phyloP scores from a whole-genome alignment of 345 rosid genomes.

The Eucalyptus marginata region DNA sequence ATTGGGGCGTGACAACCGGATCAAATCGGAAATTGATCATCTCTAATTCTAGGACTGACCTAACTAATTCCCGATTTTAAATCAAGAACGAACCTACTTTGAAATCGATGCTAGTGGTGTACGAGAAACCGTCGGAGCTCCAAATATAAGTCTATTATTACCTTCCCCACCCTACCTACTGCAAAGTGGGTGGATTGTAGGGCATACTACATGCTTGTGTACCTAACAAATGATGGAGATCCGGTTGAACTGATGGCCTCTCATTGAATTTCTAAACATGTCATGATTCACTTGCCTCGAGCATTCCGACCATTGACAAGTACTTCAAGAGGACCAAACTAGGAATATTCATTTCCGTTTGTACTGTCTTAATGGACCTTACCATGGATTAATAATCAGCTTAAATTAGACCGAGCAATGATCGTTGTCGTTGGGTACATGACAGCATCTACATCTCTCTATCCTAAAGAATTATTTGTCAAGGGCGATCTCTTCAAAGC shows the following conservation, averaged over 20 bases:
- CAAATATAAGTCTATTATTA: neutral
- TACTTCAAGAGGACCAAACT: neutral
- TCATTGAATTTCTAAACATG: neutral
- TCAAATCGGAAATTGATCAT: accelerated
- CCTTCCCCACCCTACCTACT: neutral
- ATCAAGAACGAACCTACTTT: neutral
- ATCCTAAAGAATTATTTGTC: neutral
- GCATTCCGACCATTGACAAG: neutral
- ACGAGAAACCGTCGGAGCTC: neutral
- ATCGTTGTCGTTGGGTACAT: neutral
- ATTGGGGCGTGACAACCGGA: no score
- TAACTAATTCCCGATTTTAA: neutral
- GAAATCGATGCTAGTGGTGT: neutral
- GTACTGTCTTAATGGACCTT: neutral
- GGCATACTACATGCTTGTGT: neutral
- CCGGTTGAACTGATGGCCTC: neutral
- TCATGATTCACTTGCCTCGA: neutral
- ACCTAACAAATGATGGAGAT: neutral
- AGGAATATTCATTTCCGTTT: neutral
- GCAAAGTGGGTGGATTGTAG: neutral
- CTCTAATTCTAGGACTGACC: neutral
- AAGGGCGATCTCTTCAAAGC: neutral
- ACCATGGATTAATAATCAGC: neutral
- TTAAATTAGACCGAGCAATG: neutral
- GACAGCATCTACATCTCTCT: neutral